phyloP scores from a whole-genome alignment of 495 filamentous ascomycete species.

The Opeltia flavorubescens region DNA sequence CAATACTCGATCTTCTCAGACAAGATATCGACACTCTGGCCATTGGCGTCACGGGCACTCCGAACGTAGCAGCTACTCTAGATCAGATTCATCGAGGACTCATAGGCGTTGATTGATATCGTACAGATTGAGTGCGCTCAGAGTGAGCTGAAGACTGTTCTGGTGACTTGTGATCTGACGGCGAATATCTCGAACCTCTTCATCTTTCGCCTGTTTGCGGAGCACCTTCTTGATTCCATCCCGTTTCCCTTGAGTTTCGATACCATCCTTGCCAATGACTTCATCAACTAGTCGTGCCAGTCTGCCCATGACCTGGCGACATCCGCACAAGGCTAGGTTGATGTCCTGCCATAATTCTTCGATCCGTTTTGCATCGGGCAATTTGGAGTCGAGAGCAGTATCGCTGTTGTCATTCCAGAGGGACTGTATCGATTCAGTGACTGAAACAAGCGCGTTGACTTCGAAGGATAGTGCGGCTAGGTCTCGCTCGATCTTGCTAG shows the following conservation, averaged over 20 bases:
- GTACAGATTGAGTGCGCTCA: constrained; percentile 4
- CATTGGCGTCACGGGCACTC: neutral
- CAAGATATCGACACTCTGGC: neutral
- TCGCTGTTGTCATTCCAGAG: neutral
- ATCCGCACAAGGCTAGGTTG: constrained; percentile 1
- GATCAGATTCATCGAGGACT: neutral
- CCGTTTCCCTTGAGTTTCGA: constrained; percentile 5
- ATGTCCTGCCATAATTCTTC: neutral
- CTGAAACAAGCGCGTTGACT: constrained; percentile 1
- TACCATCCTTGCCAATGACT: constrained; percentile 11
- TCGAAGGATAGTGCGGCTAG: constrained; percentile 4
- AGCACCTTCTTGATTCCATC: constrained; percentile 12
- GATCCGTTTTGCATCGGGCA: neutral
- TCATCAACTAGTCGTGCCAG: constrained; percentile 11
- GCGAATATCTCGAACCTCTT: constrained; percentile 9
- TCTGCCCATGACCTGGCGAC: constrained; percentile 2
- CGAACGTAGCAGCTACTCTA: neutral
- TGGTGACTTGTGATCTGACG: constrained; percentile 13
- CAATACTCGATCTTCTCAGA: neutral
- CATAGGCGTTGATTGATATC: neutral
- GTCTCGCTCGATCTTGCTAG: constrained; percentile 7
- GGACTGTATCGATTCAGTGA: constrained; percentile 2
- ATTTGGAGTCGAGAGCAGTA: neutral
- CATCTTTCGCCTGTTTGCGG: constrained; percentile 12
- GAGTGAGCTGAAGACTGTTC: constrained; percentile 14